Percentiles rank a stretch among this genome's conserved stretches.
These are phyloP conservation scores for Saccharomyces jurei DNA, from an alignment of 805 yeast species.

Conservation along the genomic window DNA sequence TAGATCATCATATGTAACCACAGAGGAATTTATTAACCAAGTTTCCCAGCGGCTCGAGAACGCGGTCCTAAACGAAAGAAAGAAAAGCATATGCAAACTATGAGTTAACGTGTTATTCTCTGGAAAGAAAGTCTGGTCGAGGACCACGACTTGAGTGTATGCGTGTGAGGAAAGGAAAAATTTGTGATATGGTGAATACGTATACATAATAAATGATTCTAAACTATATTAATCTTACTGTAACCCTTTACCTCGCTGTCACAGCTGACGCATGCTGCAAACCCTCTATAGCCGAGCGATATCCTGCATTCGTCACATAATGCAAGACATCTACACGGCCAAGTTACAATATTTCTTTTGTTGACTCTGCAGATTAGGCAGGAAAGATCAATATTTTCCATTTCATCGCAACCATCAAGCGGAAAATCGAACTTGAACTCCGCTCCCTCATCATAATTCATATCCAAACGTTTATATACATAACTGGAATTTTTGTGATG, in stretches of 20 bases:
- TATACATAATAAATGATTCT: not conserved
- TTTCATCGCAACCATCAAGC: not conserved
- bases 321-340: constrained; percentile 92
- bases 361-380: constrained; percentile 80
- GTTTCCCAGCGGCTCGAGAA: constrained; percentile 51
- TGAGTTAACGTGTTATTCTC: not conserved
- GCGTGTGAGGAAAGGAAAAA: not conserved
- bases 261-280: constrained; percentile 79
- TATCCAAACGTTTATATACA: not conserved
- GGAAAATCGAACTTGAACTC: not conserved
- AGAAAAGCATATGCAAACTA: not conserved
- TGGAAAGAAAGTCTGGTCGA: not conserved
- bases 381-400: constrained; percentile 27
- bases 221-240: constrained; percentile 29
- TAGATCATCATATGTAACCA: constrained; percentile 58
- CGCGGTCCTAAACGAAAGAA: not conserved
- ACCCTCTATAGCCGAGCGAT: constrained; percentile 64
- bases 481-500: not conserved
- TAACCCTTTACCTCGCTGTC: constrained; percentile 59
- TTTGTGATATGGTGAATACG: not conserved
- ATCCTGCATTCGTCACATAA: constrained; percentile 82
- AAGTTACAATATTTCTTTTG: constrained; percentile 66
- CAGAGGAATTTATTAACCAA: constrained; percentile 69
- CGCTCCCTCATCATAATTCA: not conserved
- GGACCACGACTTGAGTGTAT: not conserved